These are phyloP conservation scores for Solanum commersonii DNA, from an alignment of 257 asterid genomes.

Conservation along the genomic window DNA sequence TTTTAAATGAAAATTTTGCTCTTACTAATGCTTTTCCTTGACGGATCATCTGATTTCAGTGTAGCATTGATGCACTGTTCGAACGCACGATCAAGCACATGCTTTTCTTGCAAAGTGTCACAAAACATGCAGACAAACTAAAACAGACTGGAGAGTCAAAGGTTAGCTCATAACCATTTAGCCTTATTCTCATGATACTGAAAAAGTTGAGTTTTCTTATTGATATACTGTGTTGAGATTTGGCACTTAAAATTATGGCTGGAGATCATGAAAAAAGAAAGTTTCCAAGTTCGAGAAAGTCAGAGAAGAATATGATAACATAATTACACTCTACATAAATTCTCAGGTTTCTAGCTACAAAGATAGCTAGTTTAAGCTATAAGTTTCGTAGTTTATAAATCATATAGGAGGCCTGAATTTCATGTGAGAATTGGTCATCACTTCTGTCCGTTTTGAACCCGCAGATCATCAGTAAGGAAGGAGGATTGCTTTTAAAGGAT, in stretches of 20 bases:
- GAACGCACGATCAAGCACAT: constrained; percentile 93
- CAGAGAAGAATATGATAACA: not conserved
- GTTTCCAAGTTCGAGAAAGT: not conserved
- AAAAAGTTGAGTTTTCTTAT: not conserved
- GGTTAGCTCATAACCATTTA: constrained; percentile 25
- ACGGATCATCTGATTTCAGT: constrained; percentile 43
- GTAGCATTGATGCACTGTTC: constrained; percentile 91
- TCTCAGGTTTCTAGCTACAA: not conserved
- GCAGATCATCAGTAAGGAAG: constrained; percentile 69
- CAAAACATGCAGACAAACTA: constrained; percentile 86
- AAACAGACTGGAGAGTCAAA: constrained; percentile 77
- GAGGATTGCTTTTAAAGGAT: constrained; percentile 58
- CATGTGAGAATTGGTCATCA: not conserved
- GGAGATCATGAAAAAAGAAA: not conserved
- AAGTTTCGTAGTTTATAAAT: not conserved
- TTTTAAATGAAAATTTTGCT: not conserved
- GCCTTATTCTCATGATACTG: not conserved
- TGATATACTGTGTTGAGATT: not conserved
- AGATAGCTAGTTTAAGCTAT: not conserved
- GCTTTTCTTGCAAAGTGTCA: constrained; percentile 90
- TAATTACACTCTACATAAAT: not conserved
- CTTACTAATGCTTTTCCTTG: not conserved
- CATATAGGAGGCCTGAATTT: not conserved
- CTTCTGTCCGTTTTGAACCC: not conserved
- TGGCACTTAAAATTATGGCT: not conserved